A percentile compares a stretch with the other conserved stretches of the same genome.
phyloP scores from a whole-genome alignment of 2,329 filamentous ascomycete species.

The Penicillium sp. region DNA sequence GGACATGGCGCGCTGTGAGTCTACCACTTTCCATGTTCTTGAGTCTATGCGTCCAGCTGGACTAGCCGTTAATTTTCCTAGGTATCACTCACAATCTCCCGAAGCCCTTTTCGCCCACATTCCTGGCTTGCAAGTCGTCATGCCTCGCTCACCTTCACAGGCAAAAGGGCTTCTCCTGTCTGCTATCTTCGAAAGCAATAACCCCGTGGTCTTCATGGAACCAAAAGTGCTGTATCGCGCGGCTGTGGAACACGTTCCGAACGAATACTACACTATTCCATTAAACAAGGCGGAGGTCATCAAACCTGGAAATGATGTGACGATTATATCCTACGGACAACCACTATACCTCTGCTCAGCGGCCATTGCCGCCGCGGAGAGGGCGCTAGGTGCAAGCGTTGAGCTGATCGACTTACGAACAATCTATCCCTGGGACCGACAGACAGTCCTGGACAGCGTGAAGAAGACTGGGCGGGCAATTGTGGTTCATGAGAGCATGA shows the following conservation, averaged over 20 bases:
- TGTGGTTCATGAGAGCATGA: constrained; percentile 90
- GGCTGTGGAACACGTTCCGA: constrained; percentile 87
- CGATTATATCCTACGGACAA: constrained; percentile 86
- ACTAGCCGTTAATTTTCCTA: constrained; percentile 13
- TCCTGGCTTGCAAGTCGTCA: constrained; percentile 81
- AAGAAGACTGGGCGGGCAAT: constrained; percentile 84
- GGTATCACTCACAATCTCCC: constrained; percentile 85
- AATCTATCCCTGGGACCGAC: constrained; percentile 88
- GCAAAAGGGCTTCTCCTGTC: constrained; percentile 85
- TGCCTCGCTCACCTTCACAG: constrained; percentile 83
- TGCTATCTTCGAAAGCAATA: constrained; percentile 74
- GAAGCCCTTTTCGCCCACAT: constrained; percentile 88
- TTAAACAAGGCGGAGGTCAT: constrained; percentile 84
- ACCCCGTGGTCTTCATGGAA: constrained; percentile 92
- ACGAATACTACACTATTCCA: constrained; percentile 78
- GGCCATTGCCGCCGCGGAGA: constrained; percentile 77
- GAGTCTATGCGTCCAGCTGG: not conserved
- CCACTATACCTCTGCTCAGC: constrained; percentile 82
- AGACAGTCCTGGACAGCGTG: constrained; percentile 79
- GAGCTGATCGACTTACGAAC: constrained; percentile 89
- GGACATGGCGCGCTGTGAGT: constrained; percentile 78
- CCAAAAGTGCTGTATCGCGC: constrained; percentile 92
- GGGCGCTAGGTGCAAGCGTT: constrained; percentile 73
- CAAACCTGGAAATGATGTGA: constrained; percentile 79
- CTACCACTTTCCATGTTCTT: not conserved